Conservation (phyloP, 768 basidiomycete species). For the Boletellus ananas region DNA sequence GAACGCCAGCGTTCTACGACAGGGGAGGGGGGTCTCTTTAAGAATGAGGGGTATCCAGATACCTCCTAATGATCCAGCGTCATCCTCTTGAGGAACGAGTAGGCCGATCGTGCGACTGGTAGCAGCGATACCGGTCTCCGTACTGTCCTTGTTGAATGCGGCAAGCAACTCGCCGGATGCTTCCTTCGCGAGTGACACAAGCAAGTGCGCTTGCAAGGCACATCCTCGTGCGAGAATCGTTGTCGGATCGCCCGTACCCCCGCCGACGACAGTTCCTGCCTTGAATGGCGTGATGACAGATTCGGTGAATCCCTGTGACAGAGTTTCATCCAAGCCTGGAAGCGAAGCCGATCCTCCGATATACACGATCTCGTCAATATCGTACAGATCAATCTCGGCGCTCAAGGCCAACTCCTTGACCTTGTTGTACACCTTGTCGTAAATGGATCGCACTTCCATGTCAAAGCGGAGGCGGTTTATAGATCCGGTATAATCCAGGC, state of each 20-base stretch:
- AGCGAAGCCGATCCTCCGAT: conserved; percentile 72
- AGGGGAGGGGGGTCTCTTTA: conserved; percentile 72
- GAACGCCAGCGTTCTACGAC: conserved; percentile 54
- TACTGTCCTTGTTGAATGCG: conserved; percentile 45
- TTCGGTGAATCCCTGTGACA: conserved; percentile 54
- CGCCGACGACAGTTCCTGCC: conserved; percentile 63
- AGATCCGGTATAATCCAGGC: conserved; percentile 79
- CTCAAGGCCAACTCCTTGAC: conserved; percentile 50
- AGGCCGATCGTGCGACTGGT: conserved; percentile 63
- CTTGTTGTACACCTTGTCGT: conserved; percentile 50
- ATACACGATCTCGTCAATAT: conserved; percentile 78
- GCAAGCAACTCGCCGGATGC: conserved; percentile 49
- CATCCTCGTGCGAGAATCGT: conserved; percentile 75
- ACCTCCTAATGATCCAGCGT: conserved; percentile 47
- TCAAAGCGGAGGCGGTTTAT: conserved; percentile 58
- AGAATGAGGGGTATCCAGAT: conserved; percentile 62
- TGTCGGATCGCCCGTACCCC: conserved; percentile 73
- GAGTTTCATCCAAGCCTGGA: conserved; percentile 67
- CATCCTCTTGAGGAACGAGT: conserved; percentile 51
- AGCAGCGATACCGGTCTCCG: conserved; percentile 46
- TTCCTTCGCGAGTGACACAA: conserved; percentile 45
- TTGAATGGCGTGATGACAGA: conserved; percentile 63
- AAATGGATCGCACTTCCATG: conserved; percentile 57
- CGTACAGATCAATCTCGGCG: conserved; percentile 55
- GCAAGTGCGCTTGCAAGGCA: conserved; percentile 66